These are phyloP conservation scores for Trifolium subterraneum DNA, from an alignment of 306 rosid species.

Conservation along the genomic window DNA sequence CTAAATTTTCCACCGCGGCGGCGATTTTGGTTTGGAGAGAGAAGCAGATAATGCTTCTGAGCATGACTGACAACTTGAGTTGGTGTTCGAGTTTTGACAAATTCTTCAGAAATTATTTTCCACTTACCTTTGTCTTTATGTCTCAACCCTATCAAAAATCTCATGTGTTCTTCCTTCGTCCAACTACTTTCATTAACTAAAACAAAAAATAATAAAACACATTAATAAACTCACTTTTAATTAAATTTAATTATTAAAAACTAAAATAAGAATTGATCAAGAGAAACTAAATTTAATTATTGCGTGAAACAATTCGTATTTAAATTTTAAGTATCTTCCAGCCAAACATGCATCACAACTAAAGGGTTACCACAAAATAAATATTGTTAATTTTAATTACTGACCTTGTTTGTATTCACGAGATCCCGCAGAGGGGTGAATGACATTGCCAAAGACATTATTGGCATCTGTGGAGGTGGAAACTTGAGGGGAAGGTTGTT, in stretches of 20 bases:
- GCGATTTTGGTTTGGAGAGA: constrained; percentile 76
- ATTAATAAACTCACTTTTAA: background rate
- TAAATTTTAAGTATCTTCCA: too few species aligned
- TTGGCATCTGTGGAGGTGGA: constrained; percentile 69
- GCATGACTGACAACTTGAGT: constrained; percentile 97
- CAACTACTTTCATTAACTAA: constrained; percentile 60
- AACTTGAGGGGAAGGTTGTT: constrained; percentile 55
- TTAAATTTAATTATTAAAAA: too few species aligned
- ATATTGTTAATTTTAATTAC: too few species aligned
- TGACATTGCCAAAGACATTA: constrained; percentile 86
- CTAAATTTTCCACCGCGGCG: constrained; percentile 89
- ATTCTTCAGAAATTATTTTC: constrained; percentile 92
- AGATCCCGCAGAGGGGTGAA: constrained; percentile 72
- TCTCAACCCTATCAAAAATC: constrained; percentile 76
- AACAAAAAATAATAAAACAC: background rate
- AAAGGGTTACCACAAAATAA: too few species aligned
- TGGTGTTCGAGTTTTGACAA: constrained; percentile 88
- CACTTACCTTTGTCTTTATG: constrained; percentile 89
- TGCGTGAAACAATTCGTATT: too few species aligned
- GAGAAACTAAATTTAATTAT: too few species aligned
- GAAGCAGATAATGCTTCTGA: constrained; percentile 92
- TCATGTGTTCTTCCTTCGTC: constrained; percentile 88
- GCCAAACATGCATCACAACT: too few species aligned
- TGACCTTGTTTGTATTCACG: constrained; percentile 87
- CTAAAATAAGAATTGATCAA: too few species aligned